Base-by-base conservation (phyloP, 2,329 filamentous ascomycete species). In the Penicillium hordei region DNA sequence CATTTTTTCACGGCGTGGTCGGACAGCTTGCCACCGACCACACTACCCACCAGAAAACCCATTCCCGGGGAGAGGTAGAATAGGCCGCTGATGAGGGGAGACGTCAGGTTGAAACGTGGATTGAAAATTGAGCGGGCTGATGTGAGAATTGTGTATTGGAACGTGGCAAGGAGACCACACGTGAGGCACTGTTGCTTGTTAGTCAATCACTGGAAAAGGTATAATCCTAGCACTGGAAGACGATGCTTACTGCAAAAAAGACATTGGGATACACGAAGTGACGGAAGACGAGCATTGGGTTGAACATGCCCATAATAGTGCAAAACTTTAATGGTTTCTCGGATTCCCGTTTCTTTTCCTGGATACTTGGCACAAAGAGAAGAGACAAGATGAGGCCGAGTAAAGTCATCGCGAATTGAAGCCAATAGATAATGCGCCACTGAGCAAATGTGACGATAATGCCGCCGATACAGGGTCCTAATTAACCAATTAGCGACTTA, bases 371-470 rank as follows among this genome's bases (percentile, higher is more conserved):
- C 1, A 92, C 80, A 6, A 91, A 78, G 61, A 90, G 83, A 58
- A 86, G 79, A 17, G 88, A 82, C 0, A 87, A 81, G 0, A 85
- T 36, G 0, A 83, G 78, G 0, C 84, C 87, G 0, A 83, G 69
- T 1, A 82, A 86, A 0, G 87, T 86, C 46, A 91, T 81, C 1
- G 81, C 88, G 1, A 87, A 86, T 70, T 93, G 89, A 1, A 92
- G 77, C 86, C 89, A 92, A 76, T 91, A 92, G 57, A 92, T 91
- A 54, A 85, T 83, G 21, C 89, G 83, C 90, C 90, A 93, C 3
- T 80, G 83, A 4, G 82, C 80, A 71, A 86, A 92, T 0, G 89
- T 92, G 36, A 93, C 89, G 52, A 93, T 90, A 52, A 92, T 85
- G 34, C 89, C 90, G 29, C 89, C 89, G 10, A 92, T 78, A 65